phyloP scores from a whole-genome alignment of 768 basidiomycete genomes.

The Holtermanniella nyarrowii region DNA sequence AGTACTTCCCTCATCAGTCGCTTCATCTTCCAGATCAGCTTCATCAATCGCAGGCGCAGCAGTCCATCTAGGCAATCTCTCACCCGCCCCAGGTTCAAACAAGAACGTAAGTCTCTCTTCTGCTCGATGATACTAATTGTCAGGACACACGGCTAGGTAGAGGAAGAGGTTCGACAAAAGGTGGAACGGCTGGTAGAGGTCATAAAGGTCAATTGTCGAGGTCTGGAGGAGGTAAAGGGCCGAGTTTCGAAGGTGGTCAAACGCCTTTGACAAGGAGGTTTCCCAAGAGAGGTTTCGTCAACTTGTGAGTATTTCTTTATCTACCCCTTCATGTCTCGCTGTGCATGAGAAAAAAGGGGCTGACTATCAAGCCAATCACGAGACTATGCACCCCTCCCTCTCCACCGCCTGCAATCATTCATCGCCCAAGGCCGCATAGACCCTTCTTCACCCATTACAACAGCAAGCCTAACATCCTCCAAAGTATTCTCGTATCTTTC shows the following conservation, averaged over 20 bases:
- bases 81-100: constrained; percentile 26
- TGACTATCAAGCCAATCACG: constrained; percentile 52
- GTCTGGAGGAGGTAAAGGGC: constrained; percentile 71
- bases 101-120: constrained; percentile 17
- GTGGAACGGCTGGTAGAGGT: constrained; percentile 86
- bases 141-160: constrained; percentile 60
- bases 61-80: constrained; percentile 25
- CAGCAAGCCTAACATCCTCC: constrained; percentile 68
- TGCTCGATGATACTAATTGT: not conserved
- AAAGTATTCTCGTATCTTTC: constrained; percentile 79
- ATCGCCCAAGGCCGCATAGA: constrained; percentile 71
- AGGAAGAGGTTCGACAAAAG: constrained; percentile 82
- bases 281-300: constrained; percentile 90
- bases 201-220: constrained; percentile 93
- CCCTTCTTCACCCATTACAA: constrained; percentile 77
- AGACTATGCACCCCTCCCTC: constrained; percentile 65
- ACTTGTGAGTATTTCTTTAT: constrained; percentile 54
- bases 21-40: constrained; percentile 20
- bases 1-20: constrained; percentile 7
- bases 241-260: constrained; percentile 93
- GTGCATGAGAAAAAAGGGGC: too few relatives aligned
- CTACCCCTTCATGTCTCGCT: too few relatives aligned
- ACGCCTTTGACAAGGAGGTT: constrained; percentile 82
- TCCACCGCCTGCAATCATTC: constrained; percentile 83
- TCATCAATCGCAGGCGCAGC: too few relatives aligned